phyloP scores from a whole-genome alignment of 257 asterid species.

The Capsicum baccatum region DNA sequence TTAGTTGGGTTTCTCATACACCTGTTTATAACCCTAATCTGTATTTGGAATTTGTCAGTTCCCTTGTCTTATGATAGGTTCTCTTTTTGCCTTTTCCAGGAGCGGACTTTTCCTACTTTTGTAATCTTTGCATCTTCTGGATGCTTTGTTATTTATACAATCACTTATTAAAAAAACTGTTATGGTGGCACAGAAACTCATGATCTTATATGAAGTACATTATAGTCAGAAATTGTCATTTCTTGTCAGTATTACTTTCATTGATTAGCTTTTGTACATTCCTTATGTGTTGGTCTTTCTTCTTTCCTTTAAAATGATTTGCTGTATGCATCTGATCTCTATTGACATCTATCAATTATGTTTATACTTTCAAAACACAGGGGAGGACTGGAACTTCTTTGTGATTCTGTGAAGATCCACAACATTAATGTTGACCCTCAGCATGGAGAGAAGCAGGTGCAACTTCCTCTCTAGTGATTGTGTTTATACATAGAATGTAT shows the following conservation, averaged over 20 bases:
- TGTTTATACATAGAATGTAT: constrained; percentile 3
- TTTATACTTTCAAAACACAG: constrained; percentile 44
- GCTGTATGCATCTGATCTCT: neutral
- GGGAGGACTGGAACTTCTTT: constrained; percentile 94
- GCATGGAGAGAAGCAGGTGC: constrained; percentile 67
- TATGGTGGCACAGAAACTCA: neutral
- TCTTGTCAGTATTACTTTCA: neutral
- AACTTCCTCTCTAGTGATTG: neutral
- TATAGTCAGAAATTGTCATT: neutral
- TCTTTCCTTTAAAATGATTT: neutral
- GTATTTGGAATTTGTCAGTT: no score
- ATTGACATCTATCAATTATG: constrained; percentile 5
- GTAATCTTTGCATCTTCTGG: no score
- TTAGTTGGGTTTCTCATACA: no score
- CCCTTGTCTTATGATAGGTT: no score
- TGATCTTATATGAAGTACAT: neutral
- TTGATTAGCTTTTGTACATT: neutral
- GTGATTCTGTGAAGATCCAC: constrained; percentile 88
- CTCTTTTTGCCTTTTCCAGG: no score
- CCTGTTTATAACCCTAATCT: no score
- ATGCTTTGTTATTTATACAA: no score
- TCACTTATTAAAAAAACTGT: no score
- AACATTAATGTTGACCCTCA: constrained; percentile 63
- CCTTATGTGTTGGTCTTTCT: constrained; percentile 1
- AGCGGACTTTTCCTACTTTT: no score